Conservation (phyloP, 1,284 basidiomycete genomes). For the Ustilago trichophora region DNA sequence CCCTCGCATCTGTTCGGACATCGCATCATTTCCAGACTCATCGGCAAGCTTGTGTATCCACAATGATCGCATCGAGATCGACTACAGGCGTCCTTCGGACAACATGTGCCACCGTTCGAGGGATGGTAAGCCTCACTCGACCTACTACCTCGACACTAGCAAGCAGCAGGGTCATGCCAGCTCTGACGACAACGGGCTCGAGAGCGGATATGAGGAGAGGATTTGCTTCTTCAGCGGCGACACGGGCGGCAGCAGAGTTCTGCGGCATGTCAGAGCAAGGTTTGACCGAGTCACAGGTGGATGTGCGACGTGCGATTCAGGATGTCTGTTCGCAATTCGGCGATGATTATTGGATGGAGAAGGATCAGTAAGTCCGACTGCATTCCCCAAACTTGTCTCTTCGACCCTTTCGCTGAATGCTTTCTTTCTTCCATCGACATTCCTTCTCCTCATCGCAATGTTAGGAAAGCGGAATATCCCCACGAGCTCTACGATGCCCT, state of each 20-base stretch:
- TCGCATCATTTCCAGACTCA: background rate
- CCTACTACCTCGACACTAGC: no score
- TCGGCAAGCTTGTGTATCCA: no score
- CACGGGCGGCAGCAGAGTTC: constrained; percentile 12
- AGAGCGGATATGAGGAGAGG: background rate
- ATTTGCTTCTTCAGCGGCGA: background rate
- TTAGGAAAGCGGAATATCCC: constrained; percentile 32
- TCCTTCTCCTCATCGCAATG: no score
- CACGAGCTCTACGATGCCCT: constrained; percentile 54
- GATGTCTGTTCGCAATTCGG: constrained; percentile 38
- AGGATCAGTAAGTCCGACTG: constrained; percentile 15
- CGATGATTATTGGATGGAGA: constrained; percentile 49
- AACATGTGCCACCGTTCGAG: no score
- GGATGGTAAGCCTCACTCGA: no score
- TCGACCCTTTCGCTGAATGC: no score
- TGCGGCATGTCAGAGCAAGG: constrained; percentile 45
- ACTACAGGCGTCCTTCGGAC: no score
- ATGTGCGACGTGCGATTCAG: constrained; percentile 43
- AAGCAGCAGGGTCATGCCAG: no score
- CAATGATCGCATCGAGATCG: constrained; percentile 7
- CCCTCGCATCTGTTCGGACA: no score
- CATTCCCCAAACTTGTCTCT: background rate
- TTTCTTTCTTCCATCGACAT: no score
- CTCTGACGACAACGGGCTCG: background rate
- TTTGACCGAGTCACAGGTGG: constrained; percentile 49